phyloP scores from a whole-genome alignment of 495 filamentous ascomycete species.

The Talaromyces proteolyticus region DNA sequence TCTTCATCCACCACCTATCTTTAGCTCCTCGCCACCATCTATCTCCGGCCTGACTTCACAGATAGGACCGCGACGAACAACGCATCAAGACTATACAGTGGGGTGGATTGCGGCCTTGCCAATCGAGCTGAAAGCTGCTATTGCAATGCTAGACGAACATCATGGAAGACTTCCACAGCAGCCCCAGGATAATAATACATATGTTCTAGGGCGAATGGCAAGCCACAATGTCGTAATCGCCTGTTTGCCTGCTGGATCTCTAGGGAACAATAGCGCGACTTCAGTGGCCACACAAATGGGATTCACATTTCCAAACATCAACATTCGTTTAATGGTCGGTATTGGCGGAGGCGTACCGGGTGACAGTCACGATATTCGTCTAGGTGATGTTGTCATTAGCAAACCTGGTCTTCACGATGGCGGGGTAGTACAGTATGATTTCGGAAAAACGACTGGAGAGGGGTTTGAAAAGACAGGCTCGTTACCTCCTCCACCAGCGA shows the following conservation, averaged over 20 bases:
- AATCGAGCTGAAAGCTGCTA: conserved; percentile 26
- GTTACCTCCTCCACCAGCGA: conserved; percentile 14
- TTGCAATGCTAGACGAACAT: conserved; percentile 26
- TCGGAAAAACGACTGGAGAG: conserved; percentile 18
- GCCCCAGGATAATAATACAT: conserved; percentile 21
- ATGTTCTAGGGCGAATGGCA: conserved; percentile 26
- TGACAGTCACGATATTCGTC: conserved; percentile 28
- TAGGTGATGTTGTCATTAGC: conserved; percentile 40
- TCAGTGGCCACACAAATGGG: conserved; percentile 24
- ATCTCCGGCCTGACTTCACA: not conserved
- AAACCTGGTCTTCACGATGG: conserved; percentile 1
- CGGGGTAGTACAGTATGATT: conserved; percentile 16
- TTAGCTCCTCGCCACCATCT: not conserved
- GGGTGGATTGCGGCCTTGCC: conserved; percentile 38
- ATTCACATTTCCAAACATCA: conserved; percentile 29
- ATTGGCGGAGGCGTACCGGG: conserved; percentile 37
- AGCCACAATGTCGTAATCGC: conserved; percentile 32
- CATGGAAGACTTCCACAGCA: conserved; percentile 3
- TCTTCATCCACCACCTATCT: not conserved
- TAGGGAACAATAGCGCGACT: conserved; percentile 26
- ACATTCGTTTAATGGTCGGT: conserved; percentile 40
- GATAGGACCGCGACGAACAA: conserved; percentile 12
- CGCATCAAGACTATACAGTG: conserved; percentile 26
- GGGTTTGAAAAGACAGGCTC: conserved; percentile 16
- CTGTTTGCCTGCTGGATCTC: conserved; percentile 20